These are phyloP conservation scores for Globisporangium abappressorium DNA, from an alignment of 352 stramenopile genomes.

Conservation along the genomic window DNA sequence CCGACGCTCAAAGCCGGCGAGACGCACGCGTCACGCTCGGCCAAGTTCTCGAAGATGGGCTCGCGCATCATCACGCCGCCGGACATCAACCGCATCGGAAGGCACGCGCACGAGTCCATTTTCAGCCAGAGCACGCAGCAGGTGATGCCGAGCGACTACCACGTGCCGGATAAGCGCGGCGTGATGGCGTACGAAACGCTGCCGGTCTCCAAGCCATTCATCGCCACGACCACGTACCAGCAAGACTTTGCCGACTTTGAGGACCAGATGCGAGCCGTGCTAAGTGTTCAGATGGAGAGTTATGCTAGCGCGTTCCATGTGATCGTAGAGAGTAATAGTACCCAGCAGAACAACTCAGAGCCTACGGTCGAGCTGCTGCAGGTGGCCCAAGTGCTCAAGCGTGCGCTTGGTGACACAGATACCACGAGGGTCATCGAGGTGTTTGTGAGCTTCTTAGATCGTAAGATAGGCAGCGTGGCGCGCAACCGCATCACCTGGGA, in stretches of 20 bases:
- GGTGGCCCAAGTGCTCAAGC: conserved; percentile 43
- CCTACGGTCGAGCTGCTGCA: conserved; percentile 44
- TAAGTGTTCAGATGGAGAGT: conserved; percentile 26
- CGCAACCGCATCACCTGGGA: conserved; percentile 53
- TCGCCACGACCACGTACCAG: conserved; percentile 59
- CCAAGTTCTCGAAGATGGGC: conserved; percentile 79
- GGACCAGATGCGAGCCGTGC: conserved; percentile 38
- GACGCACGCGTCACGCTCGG: conserved; percentile 54
- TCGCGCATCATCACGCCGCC: conserved; percentile 59
- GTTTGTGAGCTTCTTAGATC: conserved; percentile 50
- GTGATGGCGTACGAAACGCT: conserved; percentile 44
- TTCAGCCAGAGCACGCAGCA: conserved; percentile 35
- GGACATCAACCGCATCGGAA: conserved; percentile 56
- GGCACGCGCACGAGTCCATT: conserved; percentile 52
- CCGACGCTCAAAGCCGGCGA: conserved; percentile 77
- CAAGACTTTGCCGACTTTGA: conserved; percentile 61
- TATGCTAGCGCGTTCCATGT: conserved; percentile 52
- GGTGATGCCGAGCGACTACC: conserved; percentile 60
- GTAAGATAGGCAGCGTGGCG: conserved; percentile 18
- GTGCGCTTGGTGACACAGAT: conserved; percentile 30
- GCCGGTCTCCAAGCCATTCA: conserved; percentile 45
- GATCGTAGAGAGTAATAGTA: conserved; percentile 22
- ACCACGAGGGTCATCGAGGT: conserved; percentile 33
- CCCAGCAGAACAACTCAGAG: conserved; percentile 26
- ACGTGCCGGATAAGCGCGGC: conserved; percentile 52